These are phyloP conservation scores for Myxozyma melibiosi DNA, from an alignment of 805 yeast species.

Conservation along the genomic window DNA sequence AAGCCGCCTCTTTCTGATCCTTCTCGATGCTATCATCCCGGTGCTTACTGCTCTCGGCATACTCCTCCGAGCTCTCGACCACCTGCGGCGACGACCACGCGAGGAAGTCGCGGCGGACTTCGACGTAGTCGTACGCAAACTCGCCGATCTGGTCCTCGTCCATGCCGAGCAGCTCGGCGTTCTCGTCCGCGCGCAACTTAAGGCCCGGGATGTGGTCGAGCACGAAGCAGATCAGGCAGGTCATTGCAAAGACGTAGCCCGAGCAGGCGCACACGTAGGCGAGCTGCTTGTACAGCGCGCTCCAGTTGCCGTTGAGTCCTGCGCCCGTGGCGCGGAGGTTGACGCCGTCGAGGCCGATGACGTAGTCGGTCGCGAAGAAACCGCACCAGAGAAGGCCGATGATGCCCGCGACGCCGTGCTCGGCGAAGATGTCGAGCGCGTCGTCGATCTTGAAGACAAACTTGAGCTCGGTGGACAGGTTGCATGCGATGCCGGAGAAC, in stretches of 20 bases:
- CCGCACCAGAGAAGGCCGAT: constrained; percentile 87
- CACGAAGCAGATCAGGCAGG: constrained; percentile 72
- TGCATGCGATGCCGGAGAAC: constrained; percentile 79
- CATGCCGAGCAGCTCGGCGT: constrained; percentile 84
- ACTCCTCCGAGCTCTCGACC: too few species aligned
- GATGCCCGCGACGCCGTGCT: constrained; percentile 96
- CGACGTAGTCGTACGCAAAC: constrained; percentile 98
- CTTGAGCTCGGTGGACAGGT: constrained; percentile 85
- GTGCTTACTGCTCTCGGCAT: too few species aligned
- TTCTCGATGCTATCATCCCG: too few species aligned
- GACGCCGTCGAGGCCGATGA: constrained; percentile 85
- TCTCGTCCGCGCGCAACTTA: constrained; percentile 74
- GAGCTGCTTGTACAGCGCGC: constrained; percentile 85
- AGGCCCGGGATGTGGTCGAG: constrained; percentile 83
- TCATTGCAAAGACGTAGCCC: constrained; percentile 75
- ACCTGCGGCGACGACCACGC: constrained; percentile 40
- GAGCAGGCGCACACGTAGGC: constrained; percentile 75
- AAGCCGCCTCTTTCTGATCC: too few species aligned
- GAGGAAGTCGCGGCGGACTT: constrained; percentile 82
- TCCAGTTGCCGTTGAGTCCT: constrained; percentile 87
- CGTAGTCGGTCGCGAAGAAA: constrained; percentile 83
- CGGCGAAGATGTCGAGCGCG: constrained; percentile 91
- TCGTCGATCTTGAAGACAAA: constrained; percentile 83
- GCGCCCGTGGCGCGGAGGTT: constrained; percentile 69
- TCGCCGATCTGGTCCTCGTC: constrained; percentile 98